These are phyloP conservation scores for Xerocomellus dryophilus DNA, from an alignment of 768 basidiomycete genomes.

Conservation along the genomic window DNA sequence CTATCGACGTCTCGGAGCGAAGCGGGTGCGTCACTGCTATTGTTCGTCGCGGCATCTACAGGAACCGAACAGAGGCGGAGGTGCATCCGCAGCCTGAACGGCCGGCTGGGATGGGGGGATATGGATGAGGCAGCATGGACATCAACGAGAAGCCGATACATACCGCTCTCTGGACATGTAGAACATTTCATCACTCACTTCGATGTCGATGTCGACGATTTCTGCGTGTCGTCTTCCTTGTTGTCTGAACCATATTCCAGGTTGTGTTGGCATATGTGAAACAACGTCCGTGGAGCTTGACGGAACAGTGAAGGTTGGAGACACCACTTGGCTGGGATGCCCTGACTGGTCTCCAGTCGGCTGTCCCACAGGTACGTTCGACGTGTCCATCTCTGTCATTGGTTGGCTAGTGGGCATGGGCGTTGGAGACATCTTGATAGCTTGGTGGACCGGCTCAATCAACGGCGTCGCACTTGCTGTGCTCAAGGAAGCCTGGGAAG, in stretches of 20 bases:
- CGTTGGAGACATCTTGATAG: constrained; percentile 5
- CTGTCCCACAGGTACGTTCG: not conserved
- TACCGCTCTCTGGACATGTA: constrained; percentile 16
- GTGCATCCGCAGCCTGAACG: constrained; percentile 17
- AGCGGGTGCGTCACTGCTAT: not conserved
- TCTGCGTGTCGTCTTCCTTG: constrained; percentile 19
- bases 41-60: not conserved
- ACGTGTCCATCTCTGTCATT: not conserved
- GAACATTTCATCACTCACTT: constrained; percentile 24
- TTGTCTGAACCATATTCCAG: constrained; percentile 29
- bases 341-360: not conserved
- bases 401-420: not conserved
- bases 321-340: not conserved
- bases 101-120: not conserved
- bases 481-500: constrained; percentile 7
- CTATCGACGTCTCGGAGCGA: constrained; percentile 4
- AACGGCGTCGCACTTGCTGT: not conserved
- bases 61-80: constrained; percentile 25
- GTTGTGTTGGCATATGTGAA: constrained; percentile 13
- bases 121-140: not conserved
- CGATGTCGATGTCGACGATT: constrained; percentile 23
- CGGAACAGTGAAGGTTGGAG: not conserved
- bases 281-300: constrained; percentile 4
- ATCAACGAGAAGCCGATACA: not conserved
- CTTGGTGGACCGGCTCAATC: constrained; percentile 4